These are phyloP conservation scores for Cyclostephanos invisitatus DNA, from an alignment of 108 stramenopile species.

Conservation along the genomic window DNA sequence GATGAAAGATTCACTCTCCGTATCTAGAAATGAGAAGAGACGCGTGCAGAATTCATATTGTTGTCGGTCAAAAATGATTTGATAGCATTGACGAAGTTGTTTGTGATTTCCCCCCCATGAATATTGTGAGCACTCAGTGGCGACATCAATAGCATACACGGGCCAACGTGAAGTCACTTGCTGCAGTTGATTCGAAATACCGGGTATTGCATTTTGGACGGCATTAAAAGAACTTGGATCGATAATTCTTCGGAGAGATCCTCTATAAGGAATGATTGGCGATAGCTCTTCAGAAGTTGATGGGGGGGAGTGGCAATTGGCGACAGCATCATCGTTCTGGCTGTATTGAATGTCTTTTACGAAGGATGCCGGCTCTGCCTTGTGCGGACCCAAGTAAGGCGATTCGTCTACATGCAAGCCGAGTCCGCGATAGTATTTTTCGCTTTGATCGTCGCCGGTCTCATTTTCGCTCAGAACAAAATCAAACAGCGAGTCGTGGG, in stretches of 20 bases:
- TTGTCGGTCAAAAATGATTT: constrained; percentile 58
- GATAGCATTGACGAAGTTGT: constrained; percentile 30
- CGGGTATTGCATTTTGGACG: neutral
- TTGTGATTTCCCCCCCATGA: neutral
- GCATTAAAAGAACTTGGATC: constrained; percentile 11
- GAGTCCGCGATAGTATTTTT: neutral
- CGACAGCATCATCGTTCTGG: neutral
- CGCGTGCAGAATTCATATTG: constrained; percentile 73
- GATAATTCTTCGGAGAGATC: constrained; percentile 20
- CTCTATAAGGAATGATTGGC: constrained; percentile 22
- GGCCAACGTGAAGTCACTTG: constrained; percentile 26
- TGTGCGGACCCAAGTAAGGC: neutral
- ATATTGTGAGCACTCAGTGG: neutral
- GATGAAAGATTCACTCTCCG: constrained; percentile 68
- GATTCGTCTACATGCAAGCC: neutral
- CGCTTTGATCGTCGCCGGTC: neutral
- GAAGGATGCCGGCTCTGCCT: neutral
- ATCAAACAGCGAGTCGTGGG: constrained; percentile 15
- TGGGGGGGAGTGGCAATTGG: neutral
- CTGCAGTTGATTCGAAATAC: constrained; percentile 5
- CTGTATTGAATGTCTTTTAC: neutral
- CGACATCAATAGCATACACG: constrained; percentile 33
- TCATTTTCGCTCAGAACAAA: constrained; percentile 5
- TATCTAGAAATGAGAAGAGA: constrained; percentile 81
- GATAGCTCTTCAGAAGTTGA: neutral